phyloP scores from a whole-genome alignment of 495 filamentous ascomycete species.

The Xylaria venustula region DNA sequence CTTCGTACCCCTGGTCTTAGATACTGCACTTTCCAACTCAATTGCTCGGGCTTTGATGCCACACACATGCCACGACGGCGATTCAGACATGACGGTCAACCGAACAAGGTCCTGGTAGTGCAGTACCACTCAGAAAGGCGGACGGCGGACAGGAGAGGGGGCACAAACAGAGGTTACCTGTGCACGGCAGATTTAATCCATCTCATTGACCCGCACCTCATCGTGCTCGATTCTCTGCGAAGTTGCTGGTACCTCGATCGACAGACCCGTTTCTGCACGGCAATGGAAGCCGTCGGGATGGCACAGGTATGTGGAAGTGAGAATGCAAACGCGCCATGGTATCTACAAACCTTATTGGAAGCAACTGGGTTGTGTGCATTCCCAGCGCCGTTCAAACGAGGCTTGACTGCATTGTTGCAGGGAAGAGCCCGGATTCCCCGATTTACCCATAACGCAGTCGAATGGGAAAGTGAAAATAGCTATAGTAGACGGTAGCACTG shows the following conservation, averaged over 20 bases:
- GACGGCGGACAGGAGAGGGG: conserved; percentile 13
- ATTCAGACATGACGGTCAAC: conserved; percentile 17
- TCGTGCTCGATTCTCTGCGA: conserved; percentile 4
- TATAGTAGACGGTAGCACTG: too few relatives aligned
- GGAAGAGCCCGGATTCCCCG: neutral
- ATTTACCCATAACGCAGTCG: neutral
- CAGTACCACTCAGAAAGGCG: conserved; percentile 19
- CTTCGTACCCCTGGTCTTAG: neutral
- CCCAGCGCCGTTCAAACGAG: neutral
- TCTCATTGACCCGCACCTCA: neutral
- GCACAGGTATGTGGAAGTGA: conserved; percentile 10
- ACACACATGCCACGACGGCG: conserved; percentile 19
- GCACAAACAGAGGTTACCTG: conserved; percentile 22
- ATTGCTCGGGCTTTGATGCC: conserved; percentile 17
- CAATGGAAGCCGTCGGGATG: conserved; percentile 5
- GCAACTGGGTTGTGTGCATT: neutral
- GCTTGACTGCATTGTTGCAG: neutral
- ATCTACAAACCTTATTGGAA: conserved; percentile 12
- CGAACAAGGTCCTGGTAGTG: conserved; percentile 14
- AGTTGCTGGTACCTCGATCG: conserved; percentile 15
- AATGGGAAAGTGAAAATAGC: too few relatives aligned
- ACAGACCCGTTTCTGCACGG: conserved; percentile 18
- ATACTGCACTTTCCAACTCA: conserved; percentile 9
- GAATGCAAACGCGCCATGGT: conserved; percentile 25
- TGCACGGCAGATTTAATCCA: conserved; percentile 8